These are phyloP conservation scores for Laburnicola sp. DNA, from an alignment of 2,329 filamentous ascomycete species.

Conservation along the genomic window DNA sequence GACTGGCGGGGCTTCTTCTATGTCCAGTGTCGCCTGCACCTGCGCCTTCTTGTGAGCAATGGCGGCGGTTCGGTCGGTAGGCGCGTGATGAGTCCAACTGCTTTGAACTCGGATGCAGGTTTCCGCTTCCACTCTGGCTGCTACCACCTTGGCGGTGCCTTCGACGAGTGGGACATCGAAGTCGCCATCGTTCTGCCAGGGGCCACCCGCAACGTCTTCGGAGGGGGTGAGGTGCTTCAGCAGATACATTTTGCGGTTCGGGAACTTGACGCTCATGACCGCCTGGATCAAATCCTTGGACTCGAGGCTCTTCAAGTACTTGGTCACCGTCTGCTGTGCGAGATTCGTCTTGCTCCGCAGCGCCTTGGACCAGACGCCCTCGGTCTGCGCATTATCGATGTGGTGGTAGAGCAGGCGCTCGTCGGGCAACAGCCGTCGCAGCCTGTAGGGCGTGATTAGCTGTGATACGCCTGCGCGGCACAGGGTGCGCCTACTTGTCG, in stretches of 20 bases:
- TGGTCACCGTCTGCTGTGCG: constrained; percentile 80
- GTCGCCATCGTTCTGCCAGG: constrained; percentile 91
- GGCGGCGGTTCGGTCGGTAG: constrained; percentile 40
- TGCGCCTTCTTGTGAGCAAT: constrained; percentile 44
- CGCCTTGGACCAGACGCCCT: constrained; percentile 88
- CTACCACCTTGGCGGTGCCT: constrained; percentile 71
- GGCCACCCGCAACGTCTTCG: constrained; percentile 88
- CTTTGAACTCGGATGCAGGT: constrained; percentile 66
- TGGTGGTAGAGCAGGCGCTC: constrained; percentile 86
- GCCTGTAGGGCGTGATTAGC: constrained; percentile 27
- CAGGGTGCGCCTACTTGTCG: constrained; percentile 35
- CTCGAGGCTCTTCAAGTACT: constrained; percentile 81
- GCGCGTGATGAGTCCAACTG: constrained; percentile 48
- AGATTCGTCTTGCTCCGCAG: constrained; percentile 80
- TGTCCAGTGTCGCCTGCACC: constrained; percentile 34
- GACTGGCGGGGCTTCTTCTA: constrained; percentile 37
- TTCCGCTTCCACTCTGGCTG: constrained; percentile 69
- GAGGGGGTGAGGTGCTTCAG: constrained; percentile 80
- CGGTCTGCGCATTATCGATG: constrained; percentile 81
- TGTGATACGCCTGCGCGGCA: neutral
- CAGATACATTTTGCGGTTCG: constrained; percentile 95
- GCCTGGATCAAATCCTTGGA: constrained; percentile 79
- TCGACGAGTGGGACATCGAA: constrained; percentile 88
- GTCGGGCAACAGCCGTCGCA: constrained; percentile 59
- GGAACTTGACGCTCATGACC: constrained; percentile 89